Base-by-base conservation (phyloP, 306 rosid genomes). In the Gynostemma pentaphyllum region DNA sequence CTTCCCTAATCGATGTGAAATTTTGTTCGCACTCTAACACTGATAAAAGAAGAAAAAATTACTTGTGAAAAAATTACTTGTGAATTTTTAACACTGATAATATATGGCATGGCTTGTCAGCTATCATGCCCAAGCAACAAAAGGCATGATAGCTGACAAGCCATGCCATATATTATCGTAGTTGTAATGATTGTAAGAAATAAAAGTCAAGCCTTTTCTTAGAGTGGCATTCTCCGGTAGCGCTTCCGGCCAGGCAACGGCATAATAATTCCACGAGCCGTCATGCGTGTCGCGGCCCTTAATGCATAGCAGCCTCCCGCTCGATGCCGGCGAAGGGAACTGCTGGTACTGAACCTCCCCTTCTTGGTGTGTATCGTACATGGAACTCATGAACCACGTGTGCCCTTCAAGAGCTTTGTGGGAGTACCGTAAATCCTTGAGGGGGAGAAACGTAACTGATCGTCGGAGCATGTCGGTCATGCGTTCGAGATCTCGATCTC, bases 371-470 rank as follows among this genome's bases (percentile, higher is more conserved):
- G 75, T 60, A 30, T 87, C 90, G 40, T 76, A 68, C 82, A 84
- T 52, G 57, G 87, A 84, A 71, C 87, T 87, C 88, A 87, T 84
- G 81, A 87, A 81, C 91, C 95, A 82, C 8, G 91, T 82, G 75
- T 82, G 91, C 23, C 85, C 91, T 10, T 66, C 65, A 1, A 76
- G 83, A 10, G 91, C 60, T 1, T 44, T 41, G 2, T 79, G 29
- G 1, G 74, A 34, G 32, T 68, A 84, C 18, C 87, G 85, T 22
- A 84, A 70, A 57, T 87, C 88, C 64, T 84, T 84, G 16, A 84
- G 85, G 0, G 91, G 88, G 39, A 87, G 87, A 45, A 84, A 87
- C 15, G 87, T 84, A 36, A 80, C 85, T 1, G 82, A 75, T 5
- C 37, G 55, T 14, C 82, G 79, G 53, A 84, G 88, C 46, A 56